These are phyloP conservation scores for Arthroderma sp. DNA, from an alignment of 2,329 filamentous ascomycete genomes.

Conservation along the genomic window DNA sequence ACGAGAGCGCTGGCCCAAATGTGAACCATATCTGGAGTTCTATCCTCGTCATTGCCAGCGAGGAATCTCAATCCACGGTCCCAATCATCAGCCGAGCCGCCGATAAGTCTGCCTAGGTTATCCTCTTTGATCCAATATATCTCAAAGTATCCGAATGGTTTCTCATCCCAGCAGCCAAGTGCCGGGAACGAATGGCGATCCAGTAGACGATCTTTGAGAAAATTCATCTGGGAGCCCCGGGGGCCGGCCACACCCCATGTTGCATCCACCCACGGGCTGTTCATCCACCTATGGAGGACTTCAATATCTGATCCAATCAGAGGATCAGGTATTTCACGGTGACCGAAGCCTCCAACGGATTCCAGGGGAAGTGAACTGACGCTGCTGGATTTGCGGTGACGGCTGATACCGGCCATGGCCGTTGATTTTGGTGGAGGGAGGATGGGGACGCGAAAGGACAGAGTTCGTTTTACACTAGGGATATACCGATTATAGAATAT, in stretches of 20 bases:
- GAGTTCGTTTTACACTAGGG: constrained; percentile 66
- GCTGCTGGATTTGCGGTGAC: constrained; percentile 11
- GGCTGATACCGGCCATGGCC: constrained; percentile 15
- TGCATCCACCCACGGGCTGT: constrained; percentile 64
- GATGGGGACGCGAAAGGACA: constrained; percentile 78
- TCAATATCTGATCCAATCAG: constrained; percentile 39
- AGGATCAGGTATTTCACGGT: constrained; percentile 17
- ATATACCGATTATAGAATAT: constrained; percentile 83
- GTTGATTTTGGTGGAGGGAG: constrained; percentile 44
- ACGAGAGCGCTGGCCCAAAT: constrained; percentile 74
- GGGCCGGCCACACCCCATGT: constrained; percentile 65
- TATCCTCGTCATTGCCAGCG: constrained; percentile 82
- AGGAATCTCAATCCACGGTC: constrained; percentile 81
- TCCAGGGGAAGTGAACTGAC: constrained; percentile 16
- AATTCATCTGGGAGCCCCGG: constrained; percentile 46
- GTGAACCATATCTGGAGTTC: constrained; percentile 61
- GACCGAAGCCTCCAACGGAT: constrained; percentile 6
- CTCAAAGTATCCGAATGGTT: constrained; percentile 95
- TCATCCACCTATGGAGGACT: constrained; percentile 77
- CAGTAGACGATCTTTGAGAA: constrained; percentile 52
- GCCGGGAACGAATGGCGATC: constrained; percentile 72
- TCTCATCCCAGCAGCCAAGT: constrained; percentile 86
- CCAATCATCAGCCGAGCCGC: constrained; percentile 55
- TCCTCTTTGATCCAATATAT: constrained; percentile 98
- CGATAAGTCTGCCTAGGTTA: constrained; percentile 55